phyloP scores from a whole-genome alignment of 2,329 filamentous ascomycete genomes.

The Sporothrix pallida region DNA sequence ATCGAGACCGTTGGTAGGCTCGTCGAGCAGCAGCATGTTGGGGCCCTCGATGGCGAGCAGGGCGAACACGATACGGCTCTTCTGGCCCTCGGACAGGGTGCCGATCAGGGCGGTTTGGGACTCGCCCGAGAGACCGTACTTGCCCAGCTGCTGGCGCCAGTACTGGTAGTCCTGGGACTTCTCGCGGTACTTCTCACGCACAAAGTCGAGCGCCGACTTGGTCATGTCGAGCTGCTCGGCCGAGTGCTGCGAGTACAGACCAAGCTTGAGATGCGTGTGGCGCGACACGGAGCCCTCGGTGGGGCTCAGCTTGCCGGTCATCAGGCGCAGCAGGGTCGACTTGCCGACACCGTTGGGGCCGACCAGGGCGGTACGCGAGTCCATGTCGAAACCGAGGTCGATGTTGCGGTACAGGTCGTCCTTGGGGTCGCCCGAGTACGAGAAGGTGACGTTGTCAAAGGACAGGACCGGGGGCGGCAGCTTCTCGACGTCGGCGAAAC shows the following conservation, averaged over 20 bases:
- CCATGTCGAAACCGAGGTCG: constrained; percentile 99
- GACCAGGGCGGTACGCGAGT: constrained; percentile 94
- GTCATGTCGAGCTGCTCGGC: constrained; percentile 97
- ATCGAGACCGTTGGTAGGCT: constrained; percentile 99
- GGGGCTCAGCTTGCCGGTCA: constrained; percentile 92
- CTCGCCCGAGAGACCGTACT: constrained; percentile 91
- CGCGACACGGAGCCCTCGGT: constrained; percentile 81
- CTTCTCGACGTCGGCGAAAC: constrained; percentile 98
- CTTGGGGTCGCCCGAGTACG: constrained; percentile 86
- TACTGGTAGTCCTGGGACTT: constrained; percentile 98
- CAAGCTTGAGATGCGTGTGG: constrained; percentile 98
- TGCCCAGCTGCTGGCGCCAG: constrained; percentile 96
- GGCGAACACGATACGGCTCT: constrained; percentile 97
- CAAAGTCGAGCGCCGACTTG: constrained; percentile 97
- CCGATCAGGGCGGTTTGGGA: constrained; percentile 97
- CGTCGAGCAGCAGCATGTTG: constrained; percentile 97
- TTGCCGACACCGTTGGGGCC: constrained; percentile 99
- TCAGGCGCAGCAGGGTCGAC: constrained; percentile 92
- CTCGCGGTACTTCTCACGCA: constrained; percentile 88
- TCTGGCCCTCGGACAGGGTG: constrained; percentile 95
- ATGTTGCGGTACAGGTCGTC: constrained; percentile 97
- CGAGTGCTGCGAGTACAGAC: constrained; percentile 97
- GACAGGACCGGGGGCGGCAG: constrained; percentile 96
- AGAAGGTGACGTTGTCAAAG: constrained; percentile 97
- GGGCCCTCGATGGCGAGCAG: constrained; percentile 92